phyloP scores from a whole-genome alignment of 805 yeast genomes.

The Saturnispora ahearnii region DNA sequence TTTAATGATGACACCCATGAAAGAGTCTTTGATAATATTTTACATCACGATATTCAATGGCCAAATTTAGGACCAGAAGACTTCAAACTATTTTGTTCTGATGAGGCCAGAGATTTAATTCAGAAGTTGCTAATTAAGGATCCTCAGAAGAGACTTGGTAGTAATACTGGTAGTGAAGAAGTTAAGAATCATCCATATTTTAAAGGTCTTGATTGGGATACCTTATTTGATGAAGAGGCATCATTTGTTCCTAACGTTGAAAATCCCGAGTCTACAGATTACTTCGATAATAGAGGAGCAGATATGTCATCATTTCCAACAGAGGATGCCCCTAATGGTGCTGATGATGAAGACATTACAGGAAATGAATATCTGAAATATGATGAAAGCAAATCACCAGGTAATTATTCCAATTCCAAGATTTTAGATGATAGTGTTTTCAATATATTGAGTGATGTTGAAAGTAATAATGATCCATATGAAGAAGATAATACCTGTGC shows the following conservation, averaged over 20 bases:
- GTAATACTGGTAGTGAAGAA: conserved; percentile 60
- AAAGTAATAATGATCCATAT: neutral
- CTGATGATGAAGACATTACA: conserved; percentile 21
- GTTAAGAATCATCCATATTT: conserved; percentile 76
- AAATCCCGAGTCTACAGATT: conserved; percentile 82
- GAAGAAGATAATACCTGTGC: conserved; percentile 1
- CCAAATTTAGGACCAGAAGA: conserved; percentile 57
- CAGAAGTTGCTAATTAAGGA: conserved; percentile 50
- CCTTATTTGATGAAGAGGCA: conserved; percentile 59
- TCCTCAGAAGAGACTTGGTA: conserved; percentile 64
- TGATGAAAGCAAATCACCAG: conserved; percentile 13
- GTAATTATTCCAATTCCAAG: neutral
- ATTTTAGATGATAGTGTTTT: neutral
- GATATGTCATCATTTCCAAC: conserved; percentile 51
- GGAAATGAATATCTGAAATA: conserved; percentile 14
- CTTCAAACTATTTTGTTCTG: conserved; percentile 41
- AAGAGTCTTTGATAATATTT: conserved; percentile 72
- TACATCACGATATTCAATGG: conserved; percentile 73
- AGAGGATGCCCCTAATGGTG: conserved; percentile 1
- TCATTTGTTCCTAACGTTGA: conserved; percentile 75
- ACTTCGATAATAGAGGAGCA: conserved; percentile 89
- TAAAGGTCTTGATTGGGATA: conserved; percentile 62
- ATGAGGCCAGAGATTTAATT: conserved; percentile 69
- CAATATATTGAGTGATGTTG: conserved; percentile 6
- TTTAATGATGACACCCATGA: conserved; percentile 79